Percentiles rank a stretch among this genome's conserved stretches.
Evolutionary conservation across 805 yeast genomes (phyloP).

Genomic region (Starmerella scarabaei): DNA sequence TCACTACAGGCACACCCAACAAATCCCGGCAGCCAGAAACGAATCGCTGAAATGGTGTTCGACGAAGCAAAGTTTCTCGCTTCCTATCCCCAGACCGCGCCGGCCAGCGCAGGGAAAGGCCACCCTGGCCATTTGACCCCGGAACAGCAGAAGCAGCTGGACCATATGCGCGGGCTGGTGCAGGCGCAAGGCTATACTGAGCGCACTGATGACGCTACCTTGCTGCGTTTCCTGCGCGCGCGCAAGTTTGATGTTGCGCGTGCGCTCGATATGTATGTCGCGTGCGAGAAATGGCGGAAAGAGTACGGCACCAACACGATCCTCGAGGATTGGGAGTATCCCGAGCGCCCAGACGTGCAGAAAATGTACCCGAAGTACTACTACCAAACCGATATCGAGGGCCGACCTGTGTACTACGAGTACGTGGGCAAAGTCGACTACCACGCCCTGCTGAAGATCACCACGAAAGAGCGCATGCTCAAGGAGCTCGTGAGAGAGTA

Average conservation of each 20-base stretch:
- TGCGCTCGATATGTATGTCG: conserved; percentile 69
- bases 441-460: conserved; percentile 81
- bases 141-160: conserved; percentile 49
- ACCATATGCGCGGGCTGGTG: conserved; percentile 45
- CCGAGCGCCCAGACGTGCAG: conserved; percentile 86
- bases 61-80: conserved; percentile 17
- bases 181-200: conserved; percentile 53
- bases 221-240: conserved; percentile 78
- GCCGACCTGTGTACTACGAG: conserved; percentile 91
- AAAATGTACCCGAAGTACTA: conserved; percentile 89
- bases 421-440: conserved; percentile 86
- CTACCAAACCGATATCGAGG: conserved; percentile 93
- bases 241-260: conserved; percentile 78
- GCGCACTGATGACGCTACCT: conserved; percentile 76
- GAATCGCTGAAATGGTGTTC: conserved; percentile 5
- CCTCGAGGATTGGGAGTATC: conserved; percentile 74
- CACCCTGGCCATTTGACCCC: conserved; percentile 68
- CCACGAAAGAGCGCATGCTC: conserved; percentile 91
- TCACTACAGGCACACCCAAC: no score
- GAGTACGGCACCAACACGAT: conserved; percentile 79
- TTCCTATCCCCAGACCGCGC: conserved; percentile 60
- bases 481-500: conserved; percentile 95
- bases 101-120: conserved; percentile 56
- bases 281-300: conserved; percentile 85
- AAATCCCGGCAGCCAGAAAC: no score